Conservation (phyloP, 257 asterid species). For the Plantago major region DNA sequence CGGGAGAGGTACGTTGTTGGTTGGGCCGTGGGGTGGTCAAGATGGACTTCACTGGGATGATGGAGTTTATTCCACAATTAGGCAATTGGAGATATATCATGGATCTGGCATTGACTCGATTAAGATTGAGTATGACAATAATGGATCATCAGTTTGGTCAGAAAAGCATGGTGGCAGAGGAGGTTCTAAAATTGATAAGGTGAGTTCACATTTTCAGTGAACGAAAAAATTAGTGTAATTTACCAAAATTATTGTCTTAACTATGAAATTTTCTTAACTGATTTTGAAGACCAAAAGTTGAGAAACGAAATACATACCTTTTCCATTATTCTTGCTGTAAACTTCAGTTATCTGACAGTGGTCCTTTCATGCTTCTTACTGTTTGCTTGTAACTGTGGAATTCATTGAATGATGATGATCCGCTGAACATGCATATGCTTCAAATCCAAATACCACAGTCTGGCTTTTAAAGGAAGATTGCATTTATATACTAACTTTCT, state of each 20-base stretch:
- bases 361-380: neutral
- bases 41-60: slow-evolving; percentile 77
- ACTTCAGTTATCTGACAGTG: no score
- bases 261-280: neutral
- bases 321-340: neutral
- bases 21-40: slow-evolving; percentile 90
- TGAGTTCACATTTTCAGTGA: slow-evolving; percentile 18
- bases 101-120: slow-evolving; percentile 61
- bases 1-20: slow-evolving; percentile 33
- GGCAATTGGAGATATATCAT: slow-evolving; percentile 60
- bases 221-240: no score
- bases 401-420: no score
- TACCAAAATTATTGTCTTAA: no score
- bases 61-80: slow-evolving; percentile 48
- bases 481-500: no score
- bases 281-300: neutral
- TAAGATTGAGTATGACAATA: slow-evolving; percentile 55
- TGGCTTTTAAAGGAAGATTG: no score
- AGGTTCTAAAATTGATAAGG: slow-evolving; percentile 52
- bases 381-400: no score
- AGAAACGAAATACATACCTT: neutral
- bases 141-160: slow-evolving; percentile 62
- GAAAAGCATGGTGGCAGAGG: slow-evolving; percentile 75
- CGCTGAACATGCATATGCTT: no score
- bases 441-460: no score